Percentiles rank a stretch among this genome's conserved stretches.
Evolutionary conservation across 805 yeast species (phyloP).

Genomic region (Candida odintsovae): DNA sequence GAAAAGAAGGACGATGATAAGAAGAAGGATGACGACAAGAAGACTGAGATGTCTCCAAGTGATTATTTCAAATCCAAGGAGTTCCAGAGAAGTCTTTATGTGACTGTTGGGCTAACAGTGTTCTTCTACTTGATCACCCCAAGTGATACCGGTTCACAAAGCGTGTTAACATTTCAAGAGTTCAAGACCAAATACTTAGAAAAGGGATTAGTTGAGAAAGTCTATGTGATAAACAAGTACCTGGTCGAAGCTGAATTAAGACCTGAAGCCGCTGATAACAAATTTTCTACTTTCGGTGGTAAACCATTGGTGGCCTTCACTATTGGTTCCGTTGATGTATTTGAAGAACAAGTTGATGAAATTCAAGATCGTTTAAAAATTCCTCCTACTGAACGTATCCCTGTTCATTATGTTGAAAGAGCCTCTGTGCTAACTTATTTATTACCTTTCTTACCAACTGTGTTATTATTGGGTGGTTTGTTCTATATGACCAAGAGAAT

Average conservation of each 20-base stretch:
- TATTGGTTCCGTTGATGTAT: conserved; percentile 84
- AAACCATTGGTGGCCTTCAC: conserved; percentile 38
- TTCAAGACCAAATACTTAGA: conserved; percentile 76
- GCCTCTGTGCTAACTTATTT: conserved; percentile 60
- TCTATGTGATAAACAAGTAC: conserved; percentile 68
- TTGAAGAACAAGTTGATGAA: conserved; percentile 71
- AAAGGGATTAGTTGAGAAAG: conserved; percentile 68
- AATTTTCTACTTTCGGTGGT: background rate
- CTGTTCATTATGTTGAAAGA: conserved; percentile 73
- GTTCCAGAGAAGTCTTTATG: conserved; percentile 32
- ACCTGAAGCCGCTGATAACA: conserved; percentile 3
- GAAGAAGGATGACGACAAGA: conserved; percentile 15
- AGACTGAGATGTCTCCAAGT: conserved; percentile 24
- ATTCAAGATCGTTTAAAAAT: conserved; percentile 69
- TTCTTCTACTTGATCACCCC: conserved; percentile 31
- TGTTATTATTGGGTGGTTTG: conserved; percentile 81
- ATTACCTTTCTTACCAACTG: conserved; percentile 81
- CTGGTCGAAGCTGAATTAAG: conserved; percentile 47
- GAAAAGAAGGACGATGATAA: conserved; percentile 15
- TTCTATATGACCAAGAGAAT: conserved; percentile 67
- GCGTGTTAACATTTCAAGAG: conserved; percentile 63
- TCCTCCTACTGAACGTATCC: conserved; percentile 61
- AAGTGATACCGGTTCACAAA: conserved; percentile 19
- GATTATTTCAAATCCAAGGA: conserved; percentile 39
- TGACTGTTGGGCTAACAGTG: conserved; percentile 33